Conservation (phyloP, 2,329 filamentous ascomycete genomes). For the Tolypocladium inflatum region DNA sequence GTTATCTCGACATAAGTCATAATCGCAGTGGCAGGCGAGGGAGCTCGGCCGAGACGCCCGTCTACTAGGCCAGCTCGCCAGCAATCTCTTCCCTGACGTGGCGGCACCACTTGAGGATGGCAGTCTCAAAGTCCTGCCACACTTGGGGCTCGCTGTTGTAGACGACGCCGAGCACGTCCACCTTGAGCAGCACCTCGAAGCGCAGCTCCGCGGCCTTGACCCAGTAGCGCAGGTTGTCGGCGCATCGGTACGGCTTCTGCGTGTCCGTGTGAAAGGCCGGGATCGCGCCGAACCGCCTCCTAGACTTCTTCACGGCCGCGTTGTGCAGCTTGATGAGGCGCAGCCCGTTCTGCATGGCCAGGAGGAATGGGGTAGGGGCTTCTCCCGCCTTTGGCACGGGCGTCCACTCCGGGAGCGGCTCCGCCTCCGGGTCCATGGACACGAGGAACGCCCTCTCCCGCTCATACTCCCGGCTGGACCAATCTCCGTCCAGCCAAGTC, state of each 20-base stretch:
- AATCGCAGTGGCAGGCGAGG: neutral
- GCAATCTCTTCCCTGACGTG: slow-evolving; percentile 77
- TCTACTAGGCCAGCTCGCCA: slow-evolving; percentile 42
- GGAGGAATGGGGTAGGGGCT: slow-evolving; percentile 66
- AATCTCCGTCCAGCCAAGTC: slow-evolving; percentile 73
- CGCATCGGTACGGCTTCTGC: slow-evolving; percentile 84
- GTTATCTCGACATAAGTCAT: slow-evolving; percentile 6
- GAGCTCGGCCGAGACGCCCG: neutral
- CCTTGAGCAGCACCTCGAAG: slow-evolving; percentile 76
- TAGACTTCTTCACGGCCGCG: slow-evolving; percentile 72
- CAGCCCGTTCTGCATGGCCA: slow-evolving; percentile 66
- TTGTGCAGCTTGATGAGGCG: slow-evolving; percentile 85
- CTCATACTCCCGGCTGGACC: slow-evolving; percentile 64
- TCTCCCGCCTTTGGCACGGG: slow-evolving; percentile 29
- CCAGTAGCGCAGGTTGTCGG: slow-evolving; percentile 94
- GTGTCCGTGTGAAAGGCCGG: slow-evolving; percentile 87
- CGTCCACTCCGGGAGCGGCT: slow-evolving; percentile 59
- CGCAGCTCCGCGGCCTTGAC: slow-evolving; percentile 89
- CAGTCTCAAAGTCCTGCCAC: slow-evolving; percentile 77
- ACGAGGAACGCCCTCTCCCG: slow-evolving; percentile 74
- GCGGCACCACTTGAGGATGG: slow-evolving; percentile 74
- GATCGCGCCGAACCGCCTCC: slow-evolving; percentile 80
- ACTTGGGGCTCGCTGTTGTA: slow-evolving; percentile 59
- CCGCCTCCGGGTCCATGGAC: slow-evolving; percentile 56
- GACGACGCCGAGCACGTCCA: slow-evolving; percentile 82